Base-by-base conservation (phyloP, 768 basidiomycete species). In the Naganishia vishniacii region DNA sequence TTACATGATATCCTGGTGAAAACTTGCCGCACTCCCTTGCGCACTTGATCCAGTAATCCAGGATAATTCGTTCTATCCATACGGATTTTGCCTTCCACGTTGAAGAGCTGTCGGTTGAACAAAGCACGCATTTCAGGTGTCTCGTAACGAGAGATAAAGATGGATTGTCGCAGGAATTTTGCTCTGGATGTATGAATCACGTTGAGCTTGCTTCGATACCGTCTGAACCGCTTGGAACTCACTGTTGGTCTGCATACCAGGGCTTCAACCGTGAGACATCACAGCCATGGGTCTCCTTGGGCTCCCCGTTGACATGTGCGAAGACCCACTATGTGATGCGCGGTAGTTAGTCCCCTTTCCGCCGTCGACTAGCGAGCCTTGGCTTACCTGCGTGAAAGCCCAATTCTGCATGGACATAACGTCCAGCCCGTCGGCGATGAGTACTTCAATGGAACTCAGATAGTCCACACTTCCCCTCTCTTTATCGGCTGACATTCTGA, bases 251-350 rank as follows among this genome's bases (percentile, higher is more conserved):
- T 12, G 98, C 83, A 76, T 93, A 95, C 95, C 95, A 98, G 0
- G 91, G 89, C 78, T 95, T 98, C 71, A 98, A 88, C 12, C 95
- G 85, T 11, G 92, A 94, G 79, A 98, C 97, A 77, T 98, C 95
- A 25, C 88, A 84, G 66, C 93, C 88, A 68, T 87, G 93, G 1
- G 92, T 90, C 71, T 93, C 89, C 71, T 91, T 90, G 0, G 95
- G 95, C 12, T 95, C 81, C 69, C 87, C 82, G 78, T 97, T 98
- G 65, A 97, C 78, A 68, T 88, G 83, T 6, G 84, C 84, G 69
- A 99, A 82, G 53, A 95, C 84, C 73, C 88, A 91, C 92, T 95
- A 48, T 12, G n/a, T 28, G 31, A 56, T 29, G 0, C 9, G 3
- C 2, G 26, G 31, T 6, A 34, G 20, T 34, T 34, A 59, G 48